Evolutionary conservation across 208 protist genomes (phyloP), one percentile per base, ranked within the genome.

Genomic region (Wallacemonas sp.): DNA sequence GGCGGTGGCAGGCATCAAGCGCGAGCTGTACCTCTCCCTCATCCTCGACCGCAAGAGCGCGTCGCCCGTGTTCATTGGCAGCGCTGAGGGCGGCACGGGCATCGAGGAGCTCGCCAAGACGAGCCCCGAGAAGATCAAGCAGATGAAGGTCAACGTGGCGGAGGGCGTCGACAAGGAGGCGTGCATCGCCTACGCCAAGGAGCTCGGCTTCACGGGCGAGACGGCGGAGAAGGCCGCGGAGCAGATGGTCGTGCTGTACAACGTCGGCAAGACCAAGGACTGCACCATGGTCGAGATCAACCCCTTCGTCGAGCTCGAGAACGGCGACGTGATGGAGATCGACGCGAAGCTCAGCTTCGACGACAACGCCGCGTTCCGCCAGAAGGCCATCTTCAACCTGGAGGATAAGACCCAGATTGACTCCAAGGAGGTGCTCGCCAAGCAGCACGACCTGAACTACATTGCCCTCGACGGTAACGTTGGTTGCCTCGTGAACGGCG

Each of bases 281-380:
- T 97, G 95, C 81, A 99, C 98, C 25, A 93, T 98, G 85, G 90
- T 99, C 26, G 98, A 99, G 88, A 98, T 99, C 74, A 99, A 99
- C 92, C 99, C 99, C 42, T 86, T 99, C 32, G 97, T 98, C 3
- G 96, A 99, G 84, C 97, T 98, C 38, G 77, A 93, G 55, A 91
- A 96, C 72, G 96, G 95, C 50, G 79, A 92, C 45, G 94, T 99
- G 22, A 91, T 98, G 80, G 95, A 95, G 83, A 96, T 99, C 67
- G 99, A 99, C 74, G 98, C 98, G 32, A 99, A 99, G 87, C 87
- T 99, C 52, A 97, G 92, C 79, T 99, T 99, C 79, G 99, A 99
- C 78, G 99, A 99, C 82, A 99, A 99, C 76, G 98, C 98, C 20
- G 74, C 76, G 11, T 99, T 98, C 91, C 95, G 98, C 68, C 98